A percentile compares a stretch with the other conserved stretches of the same genome.
phyloP scores from a whole-genome alignment of 1,284 basidiomycete species.

The Erythrobasidium hasegawianum region DNA sequence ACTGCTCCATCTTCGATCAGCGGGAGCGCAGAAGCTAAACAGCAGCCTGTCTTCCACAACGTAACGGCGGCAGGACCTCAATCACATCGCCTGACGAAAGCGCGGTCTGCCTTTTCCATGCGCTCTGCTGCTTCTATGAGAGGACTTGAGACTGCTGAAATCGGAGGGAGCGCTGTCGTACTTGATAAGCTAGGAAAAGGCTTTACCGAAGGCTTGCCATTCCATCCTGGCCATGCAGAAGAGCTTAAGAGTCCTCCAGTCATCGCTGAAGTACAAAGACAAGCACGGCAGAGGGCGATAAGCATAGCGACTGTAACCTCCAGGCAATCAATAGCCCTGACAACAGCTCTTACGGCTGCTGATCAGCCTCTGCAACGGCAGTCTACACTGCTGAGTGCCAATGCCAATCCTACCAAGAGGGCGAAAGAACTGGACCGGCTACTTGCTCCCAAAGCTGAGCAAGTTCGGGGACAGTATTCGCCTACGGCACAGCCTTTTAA shows the following conservation, averaged over 20 bases:
- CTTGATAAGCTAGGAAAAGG: constrained; percentile 29
- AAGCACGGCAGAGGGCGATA: constrained; percentile 7
- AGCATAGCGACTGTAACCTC: constrained; percentile 6
- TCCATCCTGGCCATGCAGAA: constrained; percentile 13
- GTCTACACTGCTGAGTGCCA: constrained; percentile 40
- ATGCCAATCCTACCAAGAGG: constrained; percentile 39
- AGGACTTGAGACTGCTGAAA: constrained; percentile 35
- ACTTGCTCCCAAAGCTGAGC: constrained; percentile 14
- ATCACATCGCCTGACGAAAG: constrained; percentile 14
- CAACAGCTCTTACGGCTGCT: constrained; percentile 16
- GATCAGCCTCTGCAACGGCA: constrained; percentile 25
- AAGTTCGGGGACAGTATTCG: constrained; percentile 15
- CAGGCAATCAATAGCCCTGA: neutral
- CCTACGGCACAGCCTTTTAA: constrained; percentile 2
- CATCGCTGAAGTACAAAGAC: neutral
- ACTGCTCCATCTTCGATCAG: constrained; percentile 17
- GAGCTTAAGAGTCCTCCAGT: constrained; percentile 18
- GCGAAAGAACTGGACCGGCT: constrained; percentile 43
- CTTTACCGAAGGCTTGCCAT: constrained; percentile 4
- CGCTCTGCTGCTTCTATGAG: constrained; percentile 35
- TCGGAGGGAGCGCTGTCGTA: constrained; percentile 34
- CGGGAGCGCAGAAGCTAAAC: constrained; percentile 14
- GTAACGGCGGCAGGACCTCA: neutral
- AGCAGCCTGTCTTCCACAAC: constrained; percentile 4
- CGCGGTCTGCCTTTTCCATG: constrained; percentile 25